Base-by-base conservation (phyloP, 805 yeast genomes). In the Sugiyamaella smithiae region DNA sequence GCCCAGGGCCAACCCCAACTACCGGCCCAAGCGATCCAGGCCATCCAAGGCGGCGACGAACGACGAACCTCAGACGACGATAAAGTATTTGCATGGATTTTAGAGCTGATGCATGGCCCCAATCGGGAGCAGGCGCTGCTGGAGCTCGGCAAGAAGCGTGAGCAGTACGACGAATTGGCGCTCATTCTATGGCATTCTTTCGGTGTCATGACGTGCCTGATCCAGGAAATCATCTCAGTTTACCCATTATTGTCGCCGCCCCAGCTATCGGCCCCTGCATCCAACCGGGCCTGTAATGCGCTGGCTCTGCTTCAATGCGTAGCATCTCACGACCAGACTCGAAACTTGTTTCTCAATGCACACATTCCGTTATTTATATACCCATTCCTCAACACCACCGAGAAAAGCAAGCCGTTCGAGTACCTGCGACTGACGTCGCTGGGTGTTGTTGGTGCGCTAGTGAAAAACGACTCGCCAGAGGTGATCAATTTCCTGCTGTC, bases 391-490 rank as follows among this genome's bases (percentile, higher is more conserved):
- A 88, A 89, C 62, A 90, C 98, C 3, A 86, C 86, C 55, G 87
- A 96, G 31, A 85, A 90, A 64, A 90, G 88, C 57, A 76, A 97
- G 56, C 86, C 97, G 6, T 93, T 91, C 71, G 99, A 91, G 68
- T 93, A 93, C 65, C 76, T 91, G 60, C 76, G 98, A 55, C 76
- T 91, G 55, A 93, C 99, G 1, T 85, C 96, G 46, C 77, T 91
- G 52, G 99, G 99, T 33, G 99, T 91, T 5, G 87, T 91, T 64
- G 99, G 99, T 17, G 98, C 99, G 0, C 72, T 91, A 48, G 98
- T 93, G 22, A 91, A 93, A 60, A 91, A 90, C 66, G 99, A 91
- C 62, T 86, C 96, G 3, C 88, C 96, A 12, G 96, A 91, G 58
- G 98, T 91, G 38, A 90, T 93, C 54, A 86, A 86, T 54, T 91